A percentile compares a stretch with the other conserved stretches of the same genome.
phyloP scores from a whole-genome alignment of 2,329 filamentous ascomycete genomes.

The Falciphora oryzae region DNA sequence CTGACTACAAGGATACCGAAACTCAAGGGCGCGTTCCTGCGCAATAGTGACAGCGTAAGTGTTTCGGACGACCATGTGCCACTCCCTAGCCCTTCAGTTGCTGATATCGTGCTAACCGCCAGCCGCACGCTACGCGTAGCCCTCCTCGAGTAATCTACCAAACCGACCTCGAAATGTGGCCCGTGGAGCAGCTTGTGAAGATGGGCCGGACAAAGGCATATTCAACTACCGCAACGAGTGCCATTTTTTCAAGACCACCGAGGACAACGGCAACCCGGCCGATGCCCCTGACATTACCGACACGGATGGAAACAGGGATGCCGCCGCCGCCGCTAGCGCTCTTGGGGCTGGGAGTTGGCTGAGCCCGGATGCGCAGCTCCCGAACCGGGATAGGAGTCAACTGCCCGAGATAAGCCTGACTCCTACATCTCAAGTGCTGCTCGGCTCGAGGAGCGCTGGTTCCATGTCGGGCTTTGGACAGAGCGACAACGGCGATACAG shows the following conservation, averaged over 20 bases:
- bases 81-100: constrained; percentile 12
- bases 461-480: constrained; percentile 30
- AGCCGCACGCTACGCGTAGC: neutral
- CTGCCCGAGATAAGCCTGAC: constrained; percentile 10
- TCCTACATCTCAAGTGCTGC: constrained; percentile 6
- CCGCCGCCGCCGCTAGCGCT: constrained; percentile 11
- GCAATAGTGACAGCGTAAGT: constrained; percentile 46
- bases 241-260: constrained; percentile 34
- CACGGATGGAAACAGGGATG: constrained; percentile 22
- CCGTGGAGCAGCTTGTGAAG: constrained; percentile 15
- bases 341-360: constrained; percentile 28
- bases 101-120: constrained; percentile 9
- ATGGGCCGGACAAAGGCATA: constrained; percentile 25
- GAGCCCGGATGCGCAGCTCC: constrained; percentile 32
- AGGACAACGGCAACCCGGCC: constrained; percentile 35
- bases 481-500: constrained; percentile 36
- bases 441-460: constrained; percentile 4
- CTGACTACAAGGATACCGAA: constrained; percentile 57
- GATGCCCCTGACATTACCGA: constrained; percentile 30
- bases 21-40: constrained; percentile 49
- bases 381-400: constrained; percentile 16
- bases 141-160: constrained; percentile 1
- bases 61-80: neutral
- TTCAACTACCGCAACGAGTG: constrained; percentile 39
- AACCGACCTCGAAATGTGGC: constrained; percentile 11